Evolutionary conservation across 176 grass and related monocot genomes (phyloP), one percentile per base, ranked within the genome.

Genomic region (Saccharum spontaneum): DNA sequence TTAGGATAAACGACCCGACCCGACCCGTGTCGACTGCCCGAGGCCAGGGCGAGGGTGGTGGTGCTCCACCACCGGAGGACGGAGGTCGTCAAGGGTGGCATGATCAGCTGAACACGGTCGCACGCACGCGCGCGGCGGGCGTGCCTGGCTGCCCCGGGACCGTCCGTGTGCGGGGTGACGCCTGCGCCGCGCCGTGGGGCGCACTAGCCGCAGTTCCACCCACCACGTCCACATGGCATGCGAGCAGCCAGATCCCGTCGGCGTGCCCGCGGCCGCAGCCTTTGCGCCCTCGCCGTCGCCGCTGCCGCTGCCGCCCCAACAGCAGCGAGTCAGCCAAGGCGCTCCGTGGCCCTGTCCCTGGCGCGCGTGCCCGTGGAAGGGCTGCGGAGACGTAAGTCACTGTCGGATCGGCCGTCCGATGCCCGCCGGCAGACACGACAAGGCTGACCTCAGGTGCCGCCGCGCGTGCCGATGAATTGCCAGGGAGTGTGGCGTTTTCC

Each of bases 181-280:
- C 28, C 28, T 28, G 28, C 28, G 28, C 28, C 28, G 28, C 28
- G 28, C 28, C 23, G 34, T 34, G 34, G 34, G 34, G 34, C 34
- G 34, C 44, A 28, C 28, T 28, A 28, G 28, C 28, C 28, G 28
- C 28, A 28, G 28, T 28, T 28, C 55, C 48, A 17, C 48, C 48
- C 28, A 50, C 48, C 3, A 6, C 44, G 55, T 17, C 72, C 72
- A 4, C 24, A 75, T 18, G 45, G 45, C 44, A 38, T 28, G 28
- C 28, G 28, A 28, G 37, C 54, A 8, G 12, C 34, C 4, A 66
- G 77, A 67, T 66, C 44, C 61, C 73, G 39, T 65, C 77, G 61
- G 41, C 77, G 41, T 34, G 77, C 77, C 22, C 75, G 76, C 39
- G 76, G 23, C 38, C 24, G 76, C 72, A 50, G 68, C 38, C 52